Conservation (phyloP, 495 filamentous ascomycete species). For the Aspergillus mulundensis region DNA sequence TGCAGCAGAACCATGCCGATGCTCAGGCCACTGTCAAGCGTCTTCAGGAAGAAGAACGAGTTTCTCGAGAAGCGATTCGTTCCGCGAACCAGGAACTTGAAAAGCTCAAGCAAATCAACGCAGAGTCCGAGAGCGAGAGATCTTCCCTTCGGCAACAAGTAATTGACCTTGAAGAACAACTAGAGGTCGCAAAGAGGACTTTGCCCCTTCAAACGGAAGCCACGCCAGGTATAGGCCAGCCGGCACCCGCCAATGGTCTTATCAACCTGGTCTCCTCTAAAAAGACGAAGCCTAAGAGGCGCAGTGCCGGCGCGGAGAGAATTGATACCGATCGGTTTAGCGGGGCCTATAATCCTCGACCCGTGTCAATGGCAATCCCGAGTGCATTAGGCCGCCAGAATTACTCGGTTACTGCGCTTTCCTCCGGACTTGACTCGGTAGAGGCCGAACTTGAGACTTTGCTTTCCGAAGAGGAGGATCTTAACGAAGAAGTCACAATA, state of each 20-base stretch:
- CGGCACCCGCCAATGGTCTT: slow-evolving; percentile 64
- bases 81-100: slow-evolving; percentile 74
- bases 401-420: slow-evolving; percentile 64
- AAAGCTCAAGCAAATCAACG: slow-evolving; percentile 62
- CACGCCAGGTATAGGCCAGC: slow-evolving; percentile 54
- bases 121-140: slow-evolving; percentile 77
- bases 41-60: slow-evolving; percentile 86
- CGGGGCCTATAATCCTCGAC: slow-evolving; percentile 86
- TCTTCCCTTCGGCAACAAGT: slow-evolving; percentile 79
- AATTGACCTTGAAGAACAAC: slow-evolving; percentile 82
- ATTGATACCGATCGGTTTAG: slow-evolving; percentile 82
- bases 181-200: slow-evolving; percentile 77
- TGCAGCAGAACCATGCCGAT: slow-evolving; percentile 85
- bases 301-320: slow-evolving; percentile 88
- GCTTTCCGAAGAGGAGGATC: slow-evolving; percentile 86
- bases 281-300: slow-evolving; percentile 94
- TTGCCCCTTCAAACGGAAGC: slow-evolving; percentile 50
- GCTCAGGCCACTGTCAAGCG: slow-evolving; percentile 82
- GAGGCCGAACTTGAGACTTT: slow-evolving; percentile 91
- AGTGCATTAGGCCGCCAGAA: slow-evolving; percentile 60
- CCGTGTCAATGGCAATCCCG: slow-evolving; percentile 87
- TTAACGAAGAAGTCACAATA: slow-evolving; percentile 95
- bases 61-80: slow-evolving; percentile 72
- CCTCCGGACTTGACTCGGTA: slow-evolving; percentile 78
- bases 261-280: slow-evolving; percentile 97